These are phyloP conservation scores for Hebeloma cylindrosporum DNA, from an alignment of 768 basidiomycete species.

Conservation along the genomic window DNA sequence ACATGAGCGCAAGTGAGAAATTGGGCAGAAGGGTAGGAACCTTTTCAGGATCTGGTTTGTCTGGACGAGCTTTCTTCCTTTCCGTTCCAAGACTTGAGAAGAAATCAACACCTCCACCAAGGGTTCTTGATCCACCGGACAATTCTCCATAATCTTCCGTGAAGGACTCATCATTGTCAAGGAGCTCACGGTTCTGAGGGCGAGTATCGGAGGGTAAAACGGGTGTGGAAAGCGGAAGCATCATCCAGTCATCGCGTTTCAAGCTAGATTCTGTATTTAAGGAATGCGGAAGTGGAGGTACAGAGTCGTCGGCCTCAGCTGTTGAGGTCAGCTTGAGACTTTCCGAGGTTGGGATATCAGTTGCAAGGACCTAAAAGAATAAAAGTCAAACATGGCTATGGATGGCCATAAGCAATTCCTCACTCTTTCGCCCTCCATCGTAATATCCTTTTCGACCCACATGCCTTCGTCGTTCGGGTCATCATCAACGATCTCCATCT, in stretches of 20 bases:
- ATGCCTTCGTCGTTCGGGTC: slow-evolving; percentile 72
- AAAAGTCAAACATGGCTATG: slow-evolving; percentile 8
- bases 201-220: slow-evolving; percentile 23
- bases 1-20: not conserved
- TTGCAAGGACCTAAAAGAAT: slow-evolving; percentile 54
- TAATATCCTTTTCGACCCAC: slow-evolving; percentile 89
- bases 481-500: slow-evolving; percentile 61
- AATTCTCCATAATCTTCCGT: slow-evolving; percentile 68
- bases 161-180: slow-evolving; percentile 46
- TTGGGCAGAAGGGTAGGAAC: slow-evolving; percentile 35
- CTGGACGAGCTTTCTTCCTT: slow-evolving; percentile 61
- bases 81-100: slow-evolving; percentile 87
- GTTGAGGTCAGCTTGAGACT: slow-evolving; percentile 69
- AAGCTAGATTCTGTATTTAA: slow-evolving; percentile 48
- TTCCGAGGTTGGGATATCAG: slow-evolving; percentile 76
- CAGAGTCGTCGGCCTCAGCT: slow-evolving; percentile 44
- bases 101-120: slow-evolving; percentile 74
- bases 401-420: slow-evolving; percentile 25
- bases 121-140: slow-evolving; percentile 42
- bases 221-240: slow-evolving; percentile 44
- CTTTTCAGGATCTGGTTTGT: slow-evolving; percentile 70
- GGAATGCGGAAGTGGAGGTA: slow-evolving; percentile 48
- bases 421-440: slow-evolving; percentile 74
- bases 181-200: slow-evolving; percentile 24
- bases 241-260: slow-evolving; percentile 90